Evolutionary conservation across 306 rosid genomes (phyloP).

Genomic region (Quercus ilex): DNA sequence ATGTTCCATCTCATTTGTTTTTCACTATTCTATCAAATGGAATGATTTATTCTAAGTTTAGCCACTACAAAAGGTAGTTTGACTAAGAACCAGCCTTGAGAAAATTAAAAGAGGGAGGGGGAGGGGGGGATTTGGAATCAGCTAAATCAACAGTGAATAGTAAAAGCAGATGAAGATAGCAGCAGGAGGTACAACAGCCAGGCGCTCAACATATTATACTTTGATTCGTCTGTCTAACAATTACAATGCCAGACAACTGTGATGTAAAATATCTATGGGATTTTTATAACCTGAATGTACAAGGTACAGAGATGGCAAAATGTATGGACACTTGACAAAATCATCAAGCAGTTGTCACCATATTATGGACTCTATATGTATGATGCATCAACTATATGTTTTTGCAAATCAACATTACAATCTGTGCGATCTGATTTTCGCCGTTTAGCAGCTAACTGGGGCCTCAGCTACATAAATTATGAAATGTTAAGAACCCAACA

Average conservation of each 20-base stretch:
- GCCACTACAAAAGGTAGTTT: not conserved
- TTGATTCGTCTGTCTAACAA: not conserved
- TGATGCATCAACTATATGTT: slow-evolving; percentile 15
- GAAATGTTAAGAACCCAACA: slow-evolving; percentile 1
- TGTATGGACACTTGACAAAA: slow-evolving; percentile 1
- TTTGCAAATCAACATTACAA: slow-evolving; percentile 19
- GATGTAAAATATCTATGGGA: slow-evolving; percentile 22
- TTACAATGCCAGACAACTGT: slow-evolving; percentile 8
- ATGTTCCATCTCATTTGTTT: not conserved
- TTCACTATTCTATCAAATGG: not conserved
- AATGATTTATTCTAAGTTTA: not conserved
- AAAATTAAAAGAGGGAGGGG: not conserved
- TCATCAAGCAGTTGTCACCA: slow-evolving; percentile 27
- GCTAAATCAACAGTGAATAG: not conserved
- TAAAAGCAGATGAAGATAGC: not conserved
- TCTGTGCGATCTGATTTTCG: slow-evolving; percentile 34
- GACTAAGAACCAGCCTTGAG: not conserved
- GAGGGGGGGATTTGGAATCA: not conserved
- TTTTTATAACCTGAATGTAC: slow-evolving; percentile 33
- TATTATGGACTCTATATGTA: slow-evolving; percentile 17
- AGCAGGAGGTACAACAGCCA: not conserved
- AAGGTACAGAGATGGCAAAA: slow-evolving; percentile 18
- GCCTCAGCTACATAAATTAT: slow-evolving; percentile 54
- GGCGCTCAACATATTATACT: not conserved
- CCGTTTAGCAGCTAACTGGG: slow-evolving; percentile 47